phyloP scores from a whole-genome alignment of 179 eudicot species.

The Beta lomatogona region DNA sequence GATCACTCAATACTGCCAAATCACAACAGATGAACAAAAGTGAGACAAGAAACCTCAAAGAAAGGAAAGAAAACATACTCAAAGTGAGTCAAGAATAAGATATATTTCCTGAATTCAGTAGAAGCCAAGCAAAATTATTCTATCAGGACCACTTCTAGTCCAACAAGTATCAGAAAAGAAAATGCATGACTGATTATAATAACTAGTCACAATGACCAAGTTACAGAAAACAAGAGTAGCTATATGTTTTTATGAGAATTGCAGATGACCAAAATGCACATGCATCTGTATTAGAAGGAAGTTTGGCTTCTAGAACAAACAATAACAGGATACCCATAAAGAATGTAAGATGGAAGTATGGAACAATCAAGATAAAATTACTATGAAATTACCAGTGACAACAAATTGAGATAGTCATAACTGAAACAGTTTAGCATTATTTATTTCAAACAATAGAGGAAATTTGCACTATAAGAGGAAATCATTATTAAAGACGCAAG shows the following conservation, averaged over 20 bases:
- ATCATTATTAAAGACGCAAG: background rate
- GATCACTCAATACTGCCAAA: constrained; percentile 60
- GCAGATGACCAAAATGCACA: background rate
- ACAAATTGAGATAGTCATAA: background rate
- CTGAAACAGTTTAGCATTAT: background rate
- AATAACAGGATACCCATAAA: background rate
- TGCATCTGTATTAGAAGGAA: background rate
- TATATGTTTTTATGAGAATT: background rate
- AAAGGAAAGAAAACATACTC: background rate
- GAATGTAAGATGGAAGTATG: background rate
- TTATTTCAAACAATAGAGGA: background rate
- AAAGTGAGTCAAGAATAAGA: background rate
- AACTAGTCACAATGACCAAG: background rate
- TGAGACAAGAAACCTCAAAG: background rate
- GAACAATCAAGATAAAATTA: background rate
- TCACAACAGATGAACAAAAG: background rate
- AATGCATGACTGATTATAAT: background rate
- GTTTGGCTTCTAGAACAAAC: background rate
- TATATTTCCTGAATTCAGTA: background rate
- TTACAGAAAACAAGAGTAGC: background rate
- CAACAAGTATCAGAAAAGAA: background rate
- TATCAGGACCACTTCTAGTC: background rate
- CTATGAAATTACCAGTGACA: too few species aligned
- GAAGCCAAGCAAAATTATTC: background rate
- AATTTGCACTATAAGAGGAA: background rate